Evolutionary conservation across 495 filamentous ascomycete genomes (phyloP), one percentile per base, ranked within the genome.

Genomic region (Aspergillus sparsus): DNA sequence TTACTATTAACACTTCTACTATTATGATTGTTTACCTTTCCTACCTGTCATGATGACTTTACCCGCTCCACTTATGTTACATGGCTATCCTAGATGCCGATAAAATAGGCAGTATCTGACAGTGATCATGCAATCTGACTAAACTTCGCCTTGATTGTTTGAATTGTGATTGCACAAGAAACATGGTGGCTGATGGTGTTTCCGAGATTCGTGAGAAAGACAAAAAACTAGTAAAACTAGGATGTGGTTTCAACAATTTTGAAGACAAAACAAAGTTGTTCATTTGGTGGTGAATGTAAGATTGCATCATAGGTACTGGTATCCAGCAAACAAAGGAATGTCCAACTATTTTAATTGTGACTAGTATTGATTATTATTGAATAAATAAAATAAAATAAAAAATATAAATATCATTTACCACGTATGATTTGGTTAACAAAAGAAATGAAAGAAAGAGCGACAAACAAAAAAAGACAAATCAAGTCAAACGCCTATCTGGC

Each of bases 401-500:
- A 18, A 32, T 39, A 13, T 15, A 53, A 6, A 41, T 15, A n/a
- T n/a, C n/a, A n/a, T n/a, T n/a, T n/a, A n/a, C n/a, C n/a, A n/a
- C n/a, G n/a, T n/a, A n/a, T n/a, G n/a, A n/a, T n/a, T n/a, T 36
- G n/a, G 33, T 13, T 47, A 53, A 9, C 10, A 21, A 18, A 51
- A 34, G 21, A 34, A 46, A 45, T 16, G 44, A 41, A 54, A 52
- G 44, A 11, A 18, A 33, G 33, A 41, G 41, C 21, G 21, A 27
- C 21, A 49, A 49, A 57, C 21, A 46, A 31, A 53, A 57, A 53
- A 54, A 52, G 32, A 46, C 45, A 45, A 39, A 41, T 39, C 50
- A 58, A 61, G 53, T 46, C 53, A 63, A 57, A 51, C 45, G 52
- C 46, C 47, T 27, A 51, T 37, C 45, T 74, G 73, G 73, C 73